phyloP scores from a whole-genome alignment of 2,329 filamentous ascomycete species.

The Colletotrichum lentis region DNA sequence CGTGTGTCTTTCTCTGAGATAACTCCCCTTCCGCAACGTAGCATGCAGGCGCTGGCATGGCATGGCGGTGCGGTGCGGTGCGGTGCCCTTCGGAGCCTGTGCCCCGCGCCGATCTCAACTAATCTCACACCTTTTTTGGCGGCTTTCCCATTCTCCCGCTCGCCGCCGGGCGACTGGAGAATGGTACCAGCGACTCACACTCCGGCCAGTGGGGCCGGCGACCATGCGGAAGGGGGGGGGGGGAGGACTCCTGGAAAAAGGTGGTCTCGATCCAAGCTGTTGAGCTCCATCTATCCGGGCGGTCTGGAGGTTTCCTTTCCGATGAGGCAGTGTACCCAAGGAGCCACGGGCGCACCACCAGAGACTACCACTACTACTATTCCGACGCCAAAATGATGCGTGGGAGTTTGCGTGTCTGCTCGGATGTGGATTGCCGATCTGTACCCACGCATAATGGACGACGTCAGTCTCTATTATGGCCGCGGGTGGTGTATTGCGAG shows the following conservation, averaged over 20 bases:
- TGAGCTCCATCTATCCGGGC: not conserved
- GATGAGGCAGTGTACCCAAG: not conserved
- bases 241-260: not conserved
- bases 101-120: constrained; percentile 17
- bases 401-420: not conserved
- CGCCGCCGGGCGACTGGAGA: not conserved
- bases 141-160: not conserved
- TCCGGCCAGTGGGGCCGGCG: not conserved
- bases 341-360: no score
- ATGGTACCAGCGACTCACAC: not conserved
- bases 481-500: not conserved
- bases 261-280: not conserved
- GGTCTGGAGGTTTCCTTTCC: not conserved
- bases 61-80: not conserved
- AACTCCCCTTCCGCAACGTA: not conserved
- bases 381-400: not conserved
- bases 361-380: no score
- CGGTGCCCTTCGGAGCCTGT: constrained; percentile 2
- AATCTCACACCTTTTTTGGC: constrained; percentile 7
- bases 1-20: not conserved
- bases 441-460: not conserved
- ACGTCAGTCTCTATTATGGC: not conserved
- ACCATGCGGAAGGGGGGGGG: not conserved
- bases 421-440: not conserved
- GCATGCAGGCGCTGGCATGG: not conserved